phyloP scores from a whole-genome alignment of 1,284 basidiomycete species.

The Ustilago bromivora region DNA sequence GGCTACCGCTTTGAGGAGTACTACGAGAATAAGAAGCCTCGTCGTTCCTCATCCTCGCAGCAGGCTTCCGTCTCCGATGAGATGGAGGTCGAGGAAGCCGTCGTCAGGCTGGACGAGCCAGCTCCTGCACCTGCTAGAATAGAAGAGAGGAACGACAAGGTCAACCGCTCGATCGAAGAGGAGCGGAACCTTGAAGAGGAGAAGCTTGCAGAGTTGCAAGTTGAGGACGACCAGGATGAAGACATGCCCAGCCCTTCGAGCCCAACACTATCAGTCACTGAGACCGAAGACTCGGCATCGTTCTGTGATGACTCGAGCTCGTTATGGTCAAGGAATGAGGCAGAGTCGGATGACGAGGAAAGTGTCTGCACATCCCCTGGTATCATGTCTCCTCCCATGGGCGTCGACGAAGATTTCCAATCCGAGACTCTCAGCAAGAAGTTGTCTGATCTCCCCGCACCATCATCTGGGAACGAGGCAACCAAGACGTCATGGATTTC shows the following conservation, averaged over 20 bases:
- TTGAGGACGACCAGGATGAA: conserved; percentile 12
- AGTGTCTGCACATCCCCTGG: conserved; percentile 43
- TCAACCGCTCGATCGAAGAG: not conserved
- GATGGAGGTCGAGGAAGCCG: conserved; percentile 31
- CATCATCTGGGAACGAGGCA: not conserved
- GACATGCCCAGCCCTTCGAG: conserved; percentile 24
- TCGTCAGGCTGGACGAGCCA: conserved; percentile 35
- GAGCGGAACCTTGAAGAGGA: not conserved
- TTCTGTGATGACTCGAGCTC: conserved; percentile 41
- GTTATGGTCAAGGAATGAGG: conserved; percentile 36
- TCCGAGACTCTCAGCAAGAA: conserved; percentile 31
- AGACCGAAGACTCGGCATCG: conserved; percentile 31
- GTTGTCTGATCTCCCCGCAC: conserved; percentile 22
- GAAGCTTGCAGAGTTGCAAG: conserved; percentile 1
- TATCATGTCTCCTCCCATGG: conserved; percentile 29
- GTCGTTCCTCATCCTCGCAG: conserved; percentile 10
- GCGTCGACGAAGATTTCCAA: conserved; percentile 10
- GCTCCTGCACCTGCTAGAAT: conserved; percentile 46
- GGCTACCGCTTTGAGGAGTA: conserved; percentile 51
- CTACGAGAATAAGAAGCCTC: conserved; percentile 36
- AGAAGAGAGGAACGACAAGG: conserved; percentile 7
- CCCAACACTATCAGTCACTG: conserved; percentile 29
- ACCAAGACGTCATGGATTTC: conserved; percentile 22
- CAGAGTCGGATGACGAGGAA: conserved; percentile 16
- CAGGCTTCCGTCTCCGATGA: conserved; percentile 1